Evolutionary conservation across 75 land plant genomes (phyloP), one percentile per base, ranked within the genome.

Genomic region (Cunninghamia lanceolata): DNA sequence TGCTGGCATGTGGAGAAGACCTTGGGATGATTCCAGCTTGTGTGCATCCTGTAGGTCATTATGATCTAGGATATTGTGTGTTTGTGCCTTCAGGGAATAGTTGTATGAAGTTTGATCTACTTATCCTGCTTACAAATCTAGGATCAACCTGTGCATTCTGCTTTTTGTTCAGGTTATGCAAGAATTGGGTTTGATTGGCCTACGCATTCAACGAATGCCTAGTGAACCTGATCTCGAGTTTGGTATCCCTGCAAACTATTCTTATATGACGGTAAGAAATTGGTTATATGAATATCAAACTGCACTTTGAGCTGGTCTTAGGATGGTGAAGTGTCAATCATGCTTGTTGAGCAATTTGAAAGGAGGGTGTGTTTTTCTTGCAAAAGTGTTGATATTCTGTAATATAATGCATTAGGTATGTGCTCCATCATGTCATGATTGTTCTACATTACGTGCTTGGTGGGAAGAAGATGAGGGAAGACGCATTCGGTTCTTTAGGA

Each of bases 341-440:
- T 75, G 82, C 9, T 84, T 84, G 21, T 39, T 70, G 35, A 75
- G 30, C 1, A 39, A 25, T 36, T 21, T 25, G 39, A 32, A 35
- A 54, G 10, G 19, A 11, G 25, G 43, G 34, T 34, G 21, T 52
- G 14, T 73, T 30, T 68, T 54, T 30, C 34, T 68, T 8, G 11
- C 81, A 36, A 54, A 10, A 38, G 36, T 36, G 81, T 74, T 56
- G 76, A 84, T 84, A 36, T 84, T 21, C 39, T 36, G 34, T 9
- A 83, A 32, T 59, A 21, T 83, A 32, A 84, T 32, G 19, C 28
- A 82, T 45, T 80, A 97, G 99, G 99, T 98, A 32, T 98, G 99
- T 89, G 99, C 99, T 45, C 99, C 99, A 82, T 98, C 99, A 71
- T 98, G 99, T 85, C 99, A 98, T 89, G 99, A 98, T 83, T 95